These are phyloP conservation scores for Coemansia sp. DNA, from an alignment of 192 early-diverging fungal genomes.

Conservation along the genomic window DNA sequence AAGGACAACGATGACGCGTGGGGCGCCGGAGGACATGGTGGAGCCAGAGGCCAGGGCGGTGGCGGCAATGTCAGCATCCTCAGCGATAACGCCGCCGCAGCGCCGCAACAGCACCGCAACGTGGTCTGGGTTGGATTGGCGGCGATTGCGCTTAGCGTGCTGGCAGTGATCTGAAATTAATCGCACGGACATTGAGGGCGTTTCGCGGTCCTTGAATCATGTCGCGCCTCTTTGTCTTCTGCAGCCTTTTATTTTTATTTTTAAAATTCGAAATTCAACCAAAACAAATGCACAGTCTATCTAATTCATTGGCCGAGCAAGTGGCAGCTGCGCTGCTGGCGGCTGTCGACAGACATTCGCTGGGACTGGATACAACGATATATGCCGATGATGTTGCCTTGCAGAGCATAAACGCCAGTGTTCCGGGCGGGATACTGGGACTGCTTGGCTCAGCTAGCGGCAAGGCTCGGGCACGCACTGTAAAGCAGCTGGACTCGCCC, in stretches of 20 bases:
- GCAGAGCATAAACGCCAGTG: slow-evolving; percentile 26
- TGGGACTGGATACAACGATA: slow-evolving; percentile 45
- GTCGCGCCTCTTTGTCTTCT: not conserved
- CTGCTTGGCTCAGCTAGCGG: slow-evolving; percentile 11
- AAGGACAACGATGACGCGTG: not conserved
- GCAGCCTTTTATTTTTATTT: not conserved
- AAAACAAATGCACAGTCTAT: not conserved
- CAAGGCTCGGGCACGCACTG: slow-evolving; percentile 13
- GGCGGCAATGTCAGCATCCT: slow-evolving; percentile 25
- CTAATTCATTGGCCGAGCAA: slow-evolving; percentile 12
- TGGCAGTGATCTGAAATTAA: slow-evolving; percentile 7
- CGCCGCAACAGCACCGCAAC: not conserved
- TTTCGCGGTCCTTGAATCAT: no score
- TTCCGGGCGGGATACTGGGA: slow-evolving; percentile 19
- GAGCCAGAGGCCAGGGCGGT: slow-evolving; percentile 1
- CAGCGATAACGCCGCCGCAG: slow-evolving; percentile 22
- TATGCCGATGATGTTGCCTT: slow-evolving; percentile 39
- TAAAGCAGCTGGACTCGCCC: slow-evolving; percentile 13
- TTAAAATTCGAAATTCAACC: no score
- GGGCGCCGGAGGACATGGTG: not conserved
- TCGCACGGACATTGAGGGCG: no score
- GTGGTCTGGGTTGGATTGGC: not conserved
- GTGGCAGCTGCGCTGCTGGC: slow-evolving; percentile 6
- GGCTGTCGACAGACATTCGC: slow-evolving; percentile 21
- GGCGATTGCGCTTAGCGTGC: not conserved